A percentile compares a stretch with the other conserved stretches of the same genome.
These are phyloP conservation scores for Talaromyces sp. DNA, from an alignment of 2,329 filamentous ascomycete genomes.

Conservation along the genomic window DNA sequence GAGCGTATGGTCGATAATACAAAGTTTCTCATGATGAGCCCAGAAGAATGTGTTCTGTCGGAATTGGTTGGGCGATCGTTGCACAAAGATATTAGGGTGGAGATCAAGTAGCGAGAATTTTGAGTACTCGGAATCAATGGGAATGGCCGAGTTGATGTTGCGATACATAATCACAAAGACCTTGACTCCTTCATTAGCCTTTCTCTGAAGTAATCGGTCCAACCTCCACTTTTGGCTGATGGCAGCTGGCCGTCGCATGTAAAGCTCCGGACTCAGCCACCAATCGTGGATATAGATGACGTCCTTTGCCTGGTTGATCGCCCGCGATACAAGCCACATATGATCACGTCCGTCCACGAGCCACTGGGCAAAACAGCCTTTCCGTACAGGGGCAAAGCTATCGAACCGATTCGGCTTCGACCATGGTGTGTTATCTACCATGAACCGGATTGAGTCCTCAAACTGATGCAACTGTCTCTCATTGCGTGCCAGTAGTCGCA, in stretches of 20 bases:
- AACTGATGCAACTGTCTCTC: slow-evolving; percentile 88
- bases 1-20: slow-evolving; percentile 90
- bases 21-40: slow-evolving; percentile 98
- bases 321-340: slow-evolving; percentile 98
- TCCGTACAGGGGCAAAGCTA: slow-evolving; percentile 87
- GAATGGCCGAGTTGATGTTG: slow-evolving; percentile 94
- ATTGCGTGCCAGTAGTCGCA: slow-evolving; percentile 86
- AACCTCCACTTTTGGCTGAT: slow-evolving; percentile 98
- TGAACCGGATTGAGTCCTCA: slow-evolving; percentile 83
- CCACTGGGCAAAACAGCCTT: slow-evolving; percentile 88
- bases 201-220: slow-evolving; percentile 85
- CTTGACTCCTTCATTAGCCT: slow-evolving; percentile 92
- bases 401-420: slow-evolving; percentile 77
- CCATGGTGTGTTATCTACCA: slow-evolving; percentile 81
- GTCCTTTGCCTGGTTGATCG: slow-evolving; percentile 94
- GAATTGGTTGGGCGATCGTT: slow-evolving; percentile 94
- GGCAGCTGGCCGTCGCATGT: slow-evolving; percentile 85
- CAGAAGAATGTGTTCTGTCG: slow-evolving; percentile 99
- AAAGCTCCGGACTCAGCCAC: slow-evolving; percentile 96
- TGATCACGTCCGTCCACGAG: slow-evolving; percentile 94
- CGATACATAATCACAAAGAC: slow-evolving; percentile 97
- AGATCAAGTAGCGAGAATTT: slow-evolving; percentile 94
- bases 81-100: slow-evolving; percentile 93
- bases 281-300: slow-evolving; percentile 99
- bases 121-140: slow-evolving; percentile 97